Evolutionary conservation across 1,284 basidiomycete genomes (phyloP).

Genomic region (Athelia psychrophila): DNA sequence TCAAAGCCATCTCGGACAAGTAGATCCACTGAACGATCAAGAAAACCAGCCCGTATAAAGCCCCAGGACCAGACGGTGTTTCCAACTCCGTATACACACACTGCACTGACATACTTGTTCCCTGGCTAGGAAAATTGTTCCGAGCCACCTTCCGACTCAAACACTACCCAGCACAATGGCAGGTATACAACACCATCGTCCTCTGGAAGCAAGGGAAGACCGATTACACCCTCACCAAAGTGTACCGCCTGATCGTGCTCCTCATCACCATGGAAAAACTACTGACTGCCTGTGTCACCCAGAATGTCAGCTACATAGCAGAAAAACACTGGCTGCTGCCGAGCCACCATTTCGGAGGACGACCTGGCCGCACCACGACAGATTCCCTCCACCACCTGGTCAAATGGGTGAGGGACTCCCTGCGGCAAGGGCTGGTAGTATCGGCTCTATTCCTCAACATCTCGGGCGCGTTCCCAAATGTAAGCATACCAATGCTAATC

Average conservation of each 20-base stretch:
- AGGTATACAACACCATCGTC: constrained; percentile 14
- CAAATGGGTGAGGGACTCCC: constrained; percentile 25
- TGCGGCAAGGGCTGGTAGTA: constrained; percentile 22
- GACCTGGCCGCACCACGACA: constrained; percentile 29
- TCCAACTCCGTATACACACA: constrained; percentile 27
- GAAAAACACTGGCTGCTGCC: constrained; percentile 25
- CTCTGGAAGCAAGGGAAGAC: constrained; percentile 28
- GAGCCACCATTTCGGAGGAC: constrained; percentile 27
- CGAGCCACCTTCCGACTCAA: constrained; percentile 16
- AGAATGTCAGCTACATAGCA: constrained; percentile 17
- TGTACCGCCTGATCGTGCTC: constrained; percentile 27
- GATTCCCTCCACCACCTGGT: constrained; percentile 31
- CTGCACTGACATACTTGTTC: constrained; percentile 10
- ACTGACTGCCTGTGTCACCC: constrained; percentile 21
- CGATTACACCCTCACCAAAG: constrained; percentile 22
- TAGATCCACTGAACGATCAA: constrained; percentile 15
- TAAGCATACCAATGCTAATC: constrained; percentile 18
- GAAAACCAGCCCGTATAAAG: constrained; percentile 25
- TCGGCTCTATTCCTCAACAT: constrained; percentile 31
- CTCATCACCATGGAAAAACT: constrained; percentile 22
- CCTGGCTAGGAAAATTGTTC: constrained; percentile 22
- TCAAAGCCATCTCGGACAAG: constrained; percentile 9
- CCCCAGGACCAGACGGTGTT: constrained; percentile 26
- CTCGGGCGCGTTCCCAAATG: constrained; percentile 31
- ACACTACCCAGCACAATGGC: constrained; percentile 15